Evolutionary conservation across 805 yeast species (phyloP), one percentile per base, ranked within the genome.

Genomic region (Candida maesae): DNA sequence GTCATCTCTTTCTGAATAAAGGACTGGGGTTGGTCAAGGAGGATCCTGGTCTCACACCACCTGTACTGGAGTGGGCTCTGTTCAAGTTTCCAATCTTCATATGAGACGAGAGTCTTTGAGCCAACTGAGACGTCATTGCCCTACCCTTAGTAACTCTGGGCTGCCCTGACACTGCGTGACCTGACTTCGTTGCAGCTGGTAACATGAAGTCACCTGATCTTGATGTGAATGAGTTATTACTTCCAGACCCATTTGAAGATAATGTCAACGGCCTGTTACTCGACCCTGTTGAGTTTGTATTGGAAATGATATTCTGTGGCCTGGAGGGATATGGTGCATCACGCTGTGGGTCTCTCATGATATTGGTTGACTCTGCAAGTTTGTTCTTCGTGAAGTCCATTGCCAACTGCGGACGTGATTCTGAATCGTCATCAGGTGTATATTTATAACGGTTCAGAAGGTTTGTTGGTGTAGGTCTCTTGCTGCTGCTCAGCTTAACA

Each of bases 311-410:
- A 25, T 25, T 25, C n/a, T 8, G 28, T 10, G 28, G 6, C 28
- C 12, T 25, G 28, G 14, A 5, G 10, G 6, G n/a, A n/a, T 25
- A 10, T 8, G n/a, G 33, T 2, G 44, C n/a, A 5, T 37, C 41
- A 16, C 20, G 25, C 9, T 51, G 53, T 0, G 50, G 43, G 11
- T 39, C 34, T 16, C 27, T 18, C 14, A 45, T 18, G 19, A 54
- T 51, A 24, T 48, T 52, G 18, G 56, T 54, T 2, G 59, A 54
- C 38, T 52, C 57, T 1, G 52, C 59, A n/a, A 52, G 41, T 24
- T 44, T 46, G 2, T 52, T 42, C 18, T 39, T 49, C 2, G 47
- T 44, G 17, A 51, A 35, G 1, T 53, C 54, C 21, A 41, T 33
- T 12, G 35, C 12, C 6, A n/a, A 5, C 25, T 6, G 12, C 5